These are phyloP conservation scores for Pleurotus sapidus DNA, from an alignment of 768 basidiomycete species.

Conservation along the genomic window DNA sequence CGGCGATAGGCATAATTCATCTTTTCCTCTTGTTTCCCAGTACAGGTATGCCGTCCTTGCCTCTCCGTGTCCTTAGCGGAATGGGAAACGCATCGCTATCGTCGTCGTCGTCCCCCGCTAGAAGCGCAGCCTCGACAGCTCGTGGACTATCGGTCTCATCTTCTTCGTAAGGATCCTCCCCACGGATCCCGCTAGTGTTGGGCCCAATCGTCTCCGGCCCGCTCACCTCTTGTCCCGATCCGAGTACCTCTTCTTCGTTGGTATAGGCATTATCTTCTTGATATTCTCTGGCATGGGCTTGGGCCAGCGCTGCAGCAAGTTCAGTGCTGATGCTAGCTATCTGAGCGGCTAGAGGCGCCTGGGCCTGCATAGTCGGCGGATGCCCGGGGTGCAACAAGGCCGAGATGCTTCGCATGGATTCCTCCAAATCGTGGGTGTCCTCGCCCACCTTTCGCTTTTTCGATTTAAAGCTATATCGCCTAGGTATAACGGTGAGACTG, in stretches of 20 bases:
- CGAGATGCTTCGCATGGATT: slow-evolving; percentile 73
- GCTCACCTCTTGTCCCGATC: slow-evolving; percentile 50
- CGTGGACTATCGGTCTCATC: not conserved
- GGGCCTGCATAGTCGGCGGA: slow-evolving; percentile 26
- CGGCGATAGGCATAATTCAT: slow-evolving; percentile 25
- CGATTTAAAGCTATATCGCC: slow-evolving; percentile 77
- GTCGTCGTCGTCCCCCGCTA: slow-evolving; percentile 52
- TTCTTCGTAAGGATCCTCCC: slow-evolving; percentile 26
- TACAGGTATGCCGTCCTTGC: slow-evolving; percentile 46
- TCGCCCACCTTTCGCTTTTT: slow-evolving; percentile 58
- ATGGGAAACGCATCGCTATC: slow-evolving; percentile 75
- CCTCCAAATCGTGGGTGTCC: slow-evolving; percentile 63
- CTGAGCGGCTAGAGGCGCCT: slow-evolving; percentile 56
- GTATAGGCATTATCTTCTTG: slow-evolving; percentile 55
- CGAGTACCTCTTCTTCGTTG: slow-evolving; percentile 48
- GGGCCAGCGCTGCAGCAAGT: slow-evolving; percentile 77
- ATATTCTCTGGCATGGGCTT: slow-evolving; percentile 62
- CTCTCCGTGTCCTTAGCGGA: slow-evolving; percentile 67
- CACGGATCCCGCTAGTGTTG: slow-evolving; percentile 62
- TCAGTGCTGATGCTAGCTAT: slow-evolving; percentile 80
- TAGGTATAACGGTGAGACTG: slow-evolving; percentile 25
- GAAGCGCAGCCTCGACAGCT: not conserved
- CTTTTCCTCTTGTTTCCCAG: slow-evolving; percentile 66
- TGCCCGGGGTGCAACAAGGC: slow-evolving; percentile 58
- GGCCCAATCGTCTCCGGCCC: slow-evolving; percentile 50